Evolutionary conservation across 805 yeast genomes (phyloP), one percentile per base, ranked within the genome.

Genomic region (Cyberlindnera samutprakarnensis): DNA sequence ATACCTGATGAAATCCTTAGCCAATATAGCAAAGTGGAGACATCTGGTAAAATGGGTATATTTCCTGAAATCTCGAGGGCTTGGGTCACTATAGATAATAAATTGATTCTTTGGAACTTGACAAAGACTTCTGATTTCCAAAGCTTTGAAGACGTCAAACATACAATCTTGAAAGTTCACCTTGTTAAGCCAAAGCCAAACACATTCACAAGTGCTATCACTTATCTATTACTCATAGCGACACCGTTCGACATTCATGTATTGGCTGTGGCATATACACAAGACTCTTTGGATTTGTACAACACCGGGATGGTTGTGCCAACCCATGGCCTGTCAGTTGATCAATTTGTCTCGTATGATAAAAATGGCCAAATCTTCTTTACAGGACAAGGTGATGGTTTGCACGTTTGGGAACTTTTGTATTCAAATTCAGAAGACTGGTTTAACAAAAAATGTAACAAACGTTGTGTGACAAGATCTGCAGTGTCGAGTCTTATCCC

Each of bases 81-180:
- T 11, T 92, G 96, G 96, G 69, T 90, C 20, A 75, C 81, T 4
- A 73, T 78, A 20, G 96, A 86, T 49, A 79, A 80, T 52, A 80
- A 81, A 46, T 64, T 90, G 46, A 72, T 82, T 21, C 66, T 94
- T 16, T 92, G 97, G 97, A 80, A 87, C 54, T 75, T 79, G 50
- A 48, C 59, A 7, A 72, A 70, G 36, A 66, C 75, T 10, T 68
- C 71, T 18, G 90, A 81, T 37, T 83, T 76, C 49, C 77, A 78
- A 46, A 75, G 86, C 7, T 81, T 90, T 31, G 96, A 86, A 52
- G 94, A 81, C 42, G 70, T 87, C 40, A 69, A 74, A 33, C 84
- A 83, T 44, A 72, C 92, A 2, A 85, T 92, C 30, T 61, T 83
- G 32, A 68, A 84, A 11, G 90, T 87, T 14, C 70, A 73, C 33